phyloP scores from a whole-genome alignment of 78 protist species.

The Dictyostelium intermedium region DNA sequence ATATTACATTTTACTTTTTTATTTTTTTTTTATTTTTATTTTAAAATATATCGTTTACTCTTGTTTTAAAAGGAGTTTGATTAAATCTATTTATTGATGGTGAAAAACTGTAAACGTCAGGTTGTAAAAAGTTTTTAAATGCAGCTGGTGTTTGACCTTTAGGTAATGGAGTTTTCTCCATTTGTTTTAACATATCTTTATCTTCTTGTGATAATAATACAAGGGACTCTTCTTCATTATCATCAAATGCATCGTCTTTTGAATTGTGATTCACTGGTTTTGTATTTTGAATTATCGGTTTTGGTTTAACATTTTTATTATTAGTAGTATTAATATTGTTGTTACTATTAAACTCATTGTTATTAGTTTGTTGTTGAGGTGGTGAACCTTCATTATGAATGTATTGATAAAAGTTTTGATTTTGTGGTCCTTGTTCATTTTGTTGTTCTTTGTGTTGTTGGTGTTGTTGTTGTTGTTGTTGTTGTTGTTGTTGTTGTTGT shows the following conservation, averaged over 20 bases:
- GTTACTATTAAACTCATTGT: neutral
- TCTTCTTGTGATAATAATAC: neutral
- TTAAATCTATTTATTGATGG: neutral
- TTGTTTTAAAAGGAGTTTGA: slow-evolving; percentile 4
- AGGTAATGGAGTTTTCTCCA: neutral
- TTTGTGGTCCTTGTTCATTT: neutral
- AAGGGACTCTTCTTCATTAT: neutral
- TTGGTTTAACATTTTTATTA: neutral
- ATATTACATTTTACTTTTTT: neutral
- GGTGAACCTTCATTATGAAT: neutral
- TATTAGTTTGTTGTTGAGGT: neutral
- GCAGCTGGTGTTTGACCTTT: slow-evolving; percentile 47
- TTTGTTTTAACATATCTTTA: neutral
- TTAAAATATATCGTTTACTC: neutral
- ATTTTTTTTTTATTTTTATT: neutral
- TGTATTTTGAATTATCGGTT: neutral
- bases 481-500: neutral
- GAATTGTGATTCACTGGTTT: neutral
- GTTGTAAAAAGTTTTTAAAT: slow-evolving; percentile 25
- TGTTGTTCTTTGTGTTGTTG: neutral
- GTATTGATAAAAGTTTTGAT: neutral
- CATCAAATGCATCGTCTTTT: neutral
- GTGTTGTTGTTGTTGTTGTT: neutral
- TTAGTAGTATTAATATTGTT: neutral
- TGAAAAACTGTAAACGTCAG: neutral